phyloP scores from a whole-genome alignment of 2,329 filamentous ascomycete genomes.

The Dactylellina haptotyla region DNA sequence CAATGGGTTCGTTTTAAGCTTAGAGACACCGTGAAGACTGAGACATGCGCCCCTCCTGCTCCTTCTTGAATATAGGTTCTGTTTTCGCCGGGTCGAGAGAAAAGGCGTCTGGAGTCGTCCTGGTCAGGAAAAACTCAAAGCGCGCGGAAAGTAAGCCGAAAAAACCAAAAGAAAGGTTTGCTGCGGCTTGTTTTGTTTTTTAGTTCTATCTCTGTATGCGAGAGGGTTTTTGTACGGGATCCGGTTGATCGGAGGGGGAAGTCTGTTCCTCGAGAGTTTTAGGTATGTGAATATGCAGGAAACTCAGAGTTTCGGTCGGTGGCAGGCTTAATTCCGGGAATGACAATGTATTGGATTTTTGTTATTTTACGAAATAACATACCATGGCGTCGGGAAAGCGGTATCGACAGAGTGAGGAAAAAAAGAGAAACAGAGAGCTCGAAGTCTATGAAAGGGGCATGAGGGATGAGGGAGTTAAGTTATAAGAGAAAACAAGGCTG shows the following conservation, averaged over 20 bases:
- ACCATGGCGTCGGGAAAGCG: background rate
- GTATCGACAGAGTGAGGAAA: background rate
- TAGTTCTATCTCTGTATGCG: too few species aligned
- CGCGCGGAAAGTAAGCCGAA: conserved; percentile 27
- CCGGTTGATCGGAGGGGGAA: conserved; percentile 6
- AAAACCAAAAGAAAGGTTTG: background rate
- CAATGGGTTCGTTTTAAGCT: conserved; percentile 55
- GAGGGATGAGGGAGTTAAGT: conserved; percentile 19
- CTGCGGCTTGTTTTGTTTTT: too few species aligned
- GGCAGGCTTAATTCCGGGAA: conserved; percentile 3
- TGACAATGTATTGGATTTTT: background rate
- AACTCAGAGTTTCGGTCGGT: background rate
- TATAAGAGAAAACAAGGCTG: conserved; percentile 46
- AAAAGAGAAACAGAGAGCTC: conserved; percentile 16
- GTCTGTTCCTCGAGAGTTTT: too few species aligned
- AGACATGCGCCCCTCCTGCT: conserved; percentile 33
- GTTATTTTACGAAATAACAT: too few species aligned
- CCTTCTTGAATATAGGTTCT: background rate
- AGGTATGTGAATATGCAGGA: too few species aligned
- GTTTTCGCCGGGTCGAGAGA: too few species aligned
- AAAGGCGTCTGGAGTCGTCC: too few species aligned
- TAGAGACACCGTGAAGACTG: conserved; percentile 52
- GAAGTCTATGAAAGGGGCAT: conserved; percentile 35
- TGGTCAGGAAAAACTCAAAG: background rate
- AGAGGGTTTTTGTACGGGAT: conserved; percentile 6